Percentiles rank a stretch among this genome's conserved stretches.
These are phyloP conservation scores for Plantago coronopus DNA, from an alignment of 305 asterid species.

Conservation along the genomic window DNA sequence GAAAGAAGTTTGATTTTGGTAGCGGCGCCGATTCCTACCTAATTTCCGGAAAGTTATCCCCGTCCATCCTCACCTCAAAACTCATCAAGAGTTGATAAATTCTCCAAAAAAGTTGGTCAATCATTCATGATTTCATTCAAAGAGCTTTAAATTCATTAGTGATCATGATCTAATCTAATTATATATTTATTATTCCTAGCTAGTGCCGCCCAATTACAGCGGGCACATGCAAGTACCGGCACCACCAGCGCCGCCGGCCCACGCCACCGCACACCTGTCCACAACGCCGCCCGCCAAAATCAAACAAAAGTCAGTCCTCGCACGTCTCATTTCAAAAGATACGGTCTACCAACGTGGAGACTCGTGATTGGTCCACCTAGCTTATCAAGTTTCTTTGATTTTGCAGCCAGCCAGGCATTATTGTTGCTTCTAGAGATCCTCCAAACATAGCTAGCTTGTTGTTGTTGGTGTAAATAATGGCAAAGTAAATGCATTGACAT, in stretches of 20 bases:
- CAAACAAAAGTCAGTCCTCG: slow-evolving; percentile 9
- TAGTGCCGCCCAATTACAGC: neutral
- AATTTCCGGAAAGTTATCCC: too few species aligned
- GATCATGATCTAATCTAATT: too few species aligned
- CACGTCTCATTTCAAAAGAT: slow-evolving; percentile 23
- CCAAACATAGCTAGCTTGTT: too few species aligned
- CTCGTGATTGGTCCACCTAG: slow-evolving; percentile 23
- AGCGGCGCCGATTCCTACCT: too few species aligned
- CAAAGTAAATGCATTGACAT: neutral
- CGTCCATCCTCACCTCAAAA: too few species aligned
- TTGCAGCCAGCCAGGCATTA: neutral
- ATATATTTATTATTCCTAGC: too few species aligned
- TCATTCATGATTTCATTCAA: too few species aligned
- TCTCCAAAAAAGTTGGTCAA: too few species aligned
- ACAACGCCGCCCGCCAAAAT: neutral
- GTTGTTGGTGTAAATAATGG: too few species aligned
- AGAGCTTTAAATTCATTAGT: neutral
- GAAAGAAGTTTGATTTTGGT: too few species aligned
- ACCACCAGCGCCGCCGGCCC: slow-evolving; percentile 5
- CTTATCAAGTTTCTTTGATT: neutral
- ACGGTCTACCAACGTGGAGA: slow-evolving; percentile 20
- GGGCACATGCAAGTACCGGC: slow-evolving; percentile 21
- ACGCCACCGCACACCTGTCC: slow-evolving; percentile 23
- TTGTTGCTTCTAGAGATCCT: slow-evolving; percentile 3
- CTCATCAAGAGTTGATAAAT: too few species aligned